Evolutionary conservation across 2,329 filamentous ascomycete genomes (phyloP).

Genomic region (Pseudocercospora fijiensis): DNA sequence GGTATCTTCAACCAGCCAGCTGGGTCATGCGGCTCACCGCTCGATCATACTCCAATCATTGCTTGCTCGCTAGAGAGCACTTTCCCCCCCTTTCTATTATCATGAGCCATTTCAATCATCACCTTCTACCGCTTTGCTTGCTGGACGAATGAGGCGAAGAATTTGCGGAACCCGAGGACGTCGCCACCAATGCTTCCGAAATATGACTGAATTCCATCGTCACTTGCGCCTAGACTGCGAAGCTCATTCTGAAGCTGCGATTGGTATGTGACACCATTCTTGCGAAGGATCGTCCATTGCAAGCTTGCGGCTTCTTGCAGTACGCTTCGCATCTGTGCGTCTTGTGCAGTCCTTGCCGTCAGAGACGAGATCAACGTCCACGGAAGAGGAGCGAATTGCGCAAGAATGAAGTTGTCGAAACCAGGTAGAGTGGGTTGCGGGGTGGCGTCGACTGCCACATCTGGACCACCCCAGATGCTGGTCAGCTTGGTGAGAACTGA

Average conservation of each 20-base stretch:
- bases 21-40: conserved; percentile 9
- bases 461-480: conserved; percentile 84
- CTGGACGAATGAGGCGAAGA: conserved; percentile 47
- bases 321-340: conserved; percentile 85
- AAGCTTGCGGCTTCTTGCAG: conserved; percentile 82
- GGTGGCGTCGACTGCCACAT: conserved; percentile 54
- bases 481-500: conserved; percentile 80
- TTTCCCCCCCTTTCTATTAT: not conserved
- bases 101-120: not conserved
- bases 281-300: conserved; percentile 85
- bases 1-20: conserved; percentile 11
- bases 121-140: conserved; percentile 30
- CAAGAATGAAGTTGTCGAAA: conserved; percentile 88
- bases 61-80: not conserved
- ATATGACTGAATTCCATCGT: conserved; percentile 64
- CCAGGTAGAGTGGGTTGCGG: conserved; percentile 66
- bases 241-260: conserved; percentile 66
- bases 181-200: conserved; percentile 55
- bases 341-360: conserved; percentile 72
- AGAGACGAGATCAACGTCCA: conserved; percentile 74
- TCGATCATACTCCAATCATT: not conserved
- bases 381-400: conserved; percentile 81
- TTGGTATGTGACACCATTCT: conserved; percentile 81
- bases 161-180: conserved; percentile 47
- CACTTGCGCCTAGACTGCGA: conserved; percentile 63